A percentile compares a stretch with the other conserved stretches of the same genome.
Evolutionary conservation across 805 yeast species (phyloP).

Genomic region (Wickerhamiella parazyma): DNA sequence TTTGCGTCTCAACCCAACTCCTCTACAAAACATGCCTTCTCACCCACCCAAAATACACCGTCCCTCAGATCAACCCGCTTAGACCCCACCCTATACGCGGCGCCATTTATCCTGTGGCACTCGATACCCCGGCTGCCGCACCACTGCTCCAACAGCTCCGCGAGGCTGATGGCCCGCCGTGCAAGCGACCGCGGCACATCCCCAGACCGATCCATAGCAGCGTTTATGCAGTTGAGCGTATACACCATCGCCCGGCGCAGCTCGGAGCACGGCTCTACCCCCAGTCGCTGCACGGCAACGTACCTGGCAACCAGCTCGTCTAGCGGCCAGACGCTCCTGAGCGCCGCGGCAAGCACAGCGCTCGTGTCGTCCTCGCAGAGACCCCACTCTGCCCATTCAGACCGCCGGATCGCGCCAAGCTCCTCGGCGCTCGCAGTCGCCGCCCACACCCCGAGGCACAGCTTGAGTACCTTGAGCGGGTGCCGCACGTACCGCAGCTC

Average conservation of each 20-base stretch:
- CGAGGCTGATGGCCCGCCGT: background rate
- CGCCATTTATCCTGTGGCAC: background rate
- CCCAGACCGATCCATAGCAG: background rate
- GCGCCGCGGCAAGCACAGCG: background rate
- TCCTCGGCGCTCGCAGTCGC: slow-evolving; percentile 1
- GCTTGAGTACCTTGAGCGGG: background rate
- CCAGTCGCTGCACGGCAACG: background rate
- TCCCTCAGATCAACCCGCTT: background rate
- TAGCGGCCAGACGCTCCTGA: background rate
- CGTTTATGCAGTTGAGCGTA: slow-evolving; percentile 1
- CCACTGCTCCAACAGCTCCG: background rate
- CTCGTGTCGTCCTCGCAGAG: background rate
- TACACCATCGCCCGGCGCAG: background rate
- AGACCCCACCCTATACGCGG: background rate
- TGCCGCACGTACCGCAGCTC: background rate
- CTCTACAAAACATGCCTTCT: no score
- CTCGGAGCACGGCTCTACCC: background rate
- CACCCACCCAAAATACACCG: slow-evolving; percentile 3
- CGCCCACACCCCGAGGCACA: slow-evolving; percentile 6
- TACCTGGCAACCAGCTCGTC: background rate
- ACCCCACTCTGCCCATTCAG: background rate
- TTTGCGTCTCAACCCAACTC: no score
- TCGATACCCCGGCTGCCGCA: background rate
- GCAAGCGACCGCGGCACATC: background rate
- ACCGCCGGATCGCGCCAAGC: background rate